Conservation (phyloP, 1,284 basidiomycete species). For the Austroboletus novae-zelandiae region DNA sequence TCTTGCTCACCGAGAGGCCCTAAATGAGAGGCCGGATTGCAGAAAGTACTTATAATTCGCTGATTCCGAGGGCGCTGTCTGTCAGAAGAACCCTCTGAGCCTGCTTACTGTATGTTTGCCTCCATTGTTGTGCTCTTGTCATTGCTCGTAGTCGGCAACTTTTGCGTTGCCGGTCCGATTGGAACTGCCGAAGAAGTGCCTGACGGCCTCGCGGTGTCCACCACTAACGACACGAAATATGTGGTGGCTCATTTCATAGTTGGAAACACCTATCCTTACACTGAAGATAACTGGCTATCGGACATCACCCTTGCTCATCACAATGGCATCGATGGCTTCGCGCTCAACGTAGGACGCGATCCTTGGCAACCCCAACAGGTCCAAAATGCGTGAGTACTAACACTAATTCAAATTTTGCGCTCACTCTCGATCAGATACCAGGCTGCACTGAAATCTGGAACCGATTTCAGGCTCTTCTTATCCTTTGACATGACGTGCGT, state of each 20-base stretch:
- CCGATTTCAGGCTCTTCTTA: constrained; percentile 75
- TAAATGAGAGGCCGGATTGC: too few species aligned
- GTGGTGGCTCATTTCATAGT: constrained; percentile 63
- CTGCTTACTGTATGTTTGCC: neutral
- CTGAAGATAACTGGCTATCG: constrained; percentile 49
- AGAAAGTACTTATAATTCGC: too few species aligned
- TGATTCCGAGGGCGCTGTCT: neutral
- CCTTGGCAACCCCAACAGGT: constrained; percentile 64
- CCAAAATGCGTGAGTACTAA: constrained; percentile 56
- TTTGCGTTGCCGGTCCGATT: neutral
- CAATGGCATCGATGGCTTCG: constrained; percentile 66
- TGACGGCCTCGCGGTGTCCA: neutral
- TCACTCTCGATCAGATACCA: constrained; percentile 35
- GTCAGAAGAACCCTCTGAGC: too few species aligned
- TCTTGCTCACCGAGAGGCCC: too few species aligned
- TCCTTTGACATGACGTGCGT: constrained; percentile 77
- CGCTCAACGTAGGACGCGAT: constrained; percentile 65
- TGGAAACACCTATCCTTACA: constrained; percentile 67
- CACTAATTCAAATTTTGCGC: neutral
- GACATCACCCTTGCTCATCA: constrained; percentile 59
- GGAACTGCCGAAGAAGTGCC: neutral
- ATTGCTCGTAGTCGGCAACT: neutral
- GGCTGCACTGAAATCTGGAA: constrained; percentile 53
- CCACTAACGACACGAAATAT: neutral
- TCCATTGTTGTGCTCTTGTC: neutral